These are phyloP conservation scores for Pseudocercospora pini-densiflorae DNA, from an alignment of 2,329 filamentous ascomycete genomes.

Conservation along the genomic window DNA sequence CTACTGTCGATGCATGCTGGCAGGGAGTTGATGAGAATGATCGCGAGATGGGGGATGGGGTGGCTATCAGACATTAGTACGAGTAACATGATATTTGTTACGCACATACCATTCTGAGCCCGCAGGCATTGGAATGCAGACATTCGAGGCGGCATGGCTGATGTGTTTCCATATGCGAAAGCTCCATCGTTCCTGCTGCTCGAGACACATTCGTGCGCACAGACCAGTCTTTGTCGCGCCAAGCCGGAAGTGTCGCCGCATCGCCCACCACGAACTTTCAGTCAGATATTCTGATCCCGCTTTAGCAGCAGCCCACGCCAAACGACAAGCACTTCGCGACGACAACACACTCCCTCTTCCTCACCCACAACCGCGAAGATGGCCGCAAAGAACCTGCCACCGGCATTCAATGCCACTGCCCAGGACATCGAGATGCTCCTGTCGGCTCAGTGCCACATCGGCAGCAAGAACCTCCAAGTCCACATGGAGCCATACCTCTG, in stretches of 20 bases:
- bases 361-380: slow-evolving; percentile 65
- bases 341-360: slow-evolving; percentile 18
- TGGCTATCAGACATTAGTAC: slow-evolving; percentile 22
- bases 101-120: slow-evolving; percentile 42
- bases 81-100: neutral
- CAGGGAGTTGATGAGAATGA: slow-evolving; percentile 67
- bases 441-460: slow-evolving; percentile 93
- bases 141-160: slow-evolving; percentile 54
- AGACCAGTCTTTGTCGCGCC: neutral
- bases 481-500: slow-evolving; percentile 99
- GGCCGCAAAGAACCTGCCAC: slow-evolving; percentile 92
- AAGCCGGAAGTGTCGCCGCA: slow-evolving; percentile 12
- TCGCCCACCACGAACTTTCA: slow-evolving; percentile 12
- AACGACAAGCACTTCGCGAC: slow-evolving; percentile 22
- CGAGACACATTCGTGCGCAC: neutral
- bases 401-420: slow-evolving; percentile 94
- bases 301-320: slow-evolving; percentile 23
- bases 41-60: slow-evolving; percentile 29
- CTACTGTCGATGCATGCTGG: slow-evolving; percentile 59
- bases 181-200: neutral
- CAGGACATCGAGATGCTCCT: slow-evolving; percentile 99
- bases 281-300: slow-evolving; percentile 4
- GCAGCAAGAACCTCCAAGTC: slow-evolving; percentile 99
- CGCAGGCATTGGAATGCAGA: slow-evolving; percentile 49
- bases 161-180: slow-evolving; percentile 5